Evolutionary conservation across 176 grass and related monocot genomes (phyloP).

Genomic region (Cenchrus purpureus): DNA sequence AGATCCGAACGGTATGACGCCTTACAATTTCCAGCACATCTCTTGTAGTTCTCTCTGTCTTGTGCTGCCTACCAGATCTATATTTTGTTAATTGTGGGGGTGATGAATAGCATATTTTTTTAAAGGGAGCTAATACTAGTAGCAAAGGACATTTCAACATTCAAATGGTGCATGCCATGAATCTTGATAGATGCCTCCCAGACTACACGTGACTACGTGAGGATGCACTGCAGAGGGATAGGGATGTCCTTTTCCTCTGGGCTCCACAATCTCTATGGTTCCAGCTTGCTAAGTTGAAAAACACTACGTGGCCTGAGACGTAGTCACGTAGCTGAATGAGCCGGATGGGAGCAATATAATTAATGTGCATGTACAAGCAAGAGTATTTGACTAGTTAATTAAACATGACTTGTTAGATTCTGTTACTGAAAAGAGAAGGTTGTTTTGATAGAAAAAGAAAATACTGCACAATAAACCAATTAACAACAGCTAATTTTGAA

Average conservation of each 20-base stretch:
- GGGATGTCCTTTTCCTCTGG: conserved; percentile 1
- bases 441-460: too few relatives aligned
- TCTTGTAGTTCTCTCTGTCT: conserved; percentile 29
- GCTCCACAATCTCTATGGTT: not conserved
- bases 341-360: too few relatives aligned
- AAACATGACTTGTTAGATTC: too few relatives aligned
- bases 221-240: not conserved
- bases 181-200: not conserved
- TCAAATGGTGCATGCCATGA: conserved; percentile 6
- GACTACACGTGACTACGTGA: not conserved
- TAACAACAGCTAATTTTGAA: too few relatives aligned
- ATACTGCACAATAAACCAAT: too few relatives aligned
- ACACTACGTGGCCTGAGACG: too few relatives aligned
- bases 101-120: not conserved
- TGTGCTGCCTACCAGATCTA: conserved; percentile 5
- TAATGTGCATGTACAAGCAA: too few relatives aligned
- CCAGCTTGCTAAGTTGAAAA: too few relatives aligned
- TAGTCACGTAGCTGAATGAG: too few relatives aligned
- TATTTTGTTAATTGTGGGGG: not conserved
- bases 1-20: conserved; percentile 70
- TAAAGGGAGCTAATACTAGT: not conserved
- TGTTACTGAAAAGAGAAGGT: too few relatives aligned
- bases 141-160: not conserved
- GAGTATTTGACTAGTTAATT: too few relatives aligned
- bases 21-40: conserved; percentile 7